A percentile compares a stretch with the other conserved stretches of the same genome.
Conservation (phyloP, 805 yeast genomes). For the Candida maris region DNA sequence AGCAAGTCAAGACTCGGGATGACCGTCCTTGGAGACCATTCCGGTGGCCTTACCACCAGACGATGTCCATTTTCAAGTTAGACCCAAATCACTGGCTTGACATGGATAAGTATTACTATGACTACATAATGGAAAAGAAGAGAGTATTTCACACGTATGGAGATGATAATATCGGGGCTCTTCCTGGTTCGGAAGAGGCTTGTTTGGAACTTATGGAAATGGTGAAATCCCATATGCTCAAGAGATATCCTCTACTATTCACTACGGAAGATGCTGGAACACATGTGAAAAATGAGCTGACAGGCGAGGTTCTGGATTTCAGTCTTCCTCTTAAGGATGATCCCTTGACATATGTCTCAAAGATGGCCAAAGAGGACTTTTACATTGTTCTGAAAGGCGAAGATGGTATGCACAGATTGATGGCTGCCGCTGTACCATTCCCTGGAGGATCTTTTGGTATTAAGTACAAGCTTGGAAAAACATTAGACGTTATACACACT, state of each 20-base stretch:
- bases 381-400: constrained; percentile 54
- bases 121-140: constrained; percentile 60
- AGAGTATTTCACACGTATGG: constrained; percentile 58
- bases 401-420: constrained; percentile 57
- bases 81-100: constrained; percentile 75
- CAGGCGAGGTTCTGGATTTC: constrained; percentile 61
- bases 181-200: constrained; percentile 62
- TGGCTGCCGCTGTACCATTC: constrained; percentile 74
- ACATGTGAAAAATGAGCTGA: constrained; percentile 55
- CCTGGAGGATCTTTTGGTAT: constrained; percentile 77
- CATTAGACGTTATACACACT: constrained; percentile 59
- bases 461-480: constrained; percentile 54
- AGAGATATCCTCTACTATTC: constrained; percentile 62
- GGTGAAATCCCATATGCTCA: constrained; percentile 56
- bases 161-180: constrained; percentile 58
- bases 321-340: constrained; percentile 56
- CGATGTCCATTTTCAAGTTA: constrained; percentile 70
- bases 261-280: constrained; percentile 46
- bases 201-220: constrained; percentile 60
- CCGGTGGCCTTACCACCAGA: constrained; percentile 77
- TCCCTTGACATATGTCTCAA: constrained; percentile 59
- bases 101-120: constrained; percentile 72
- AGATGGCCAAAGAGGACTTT: constrained; percentile 75
- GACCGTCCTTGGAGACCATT: constrained; percentile 82
- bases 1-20: constrained; percentile 59